Evolutionary conservation across 1,139 yeast species (phyloP), one percentile per base, ranked within the genome.

Genomic region (Yamadazyma oceani): DNA sequence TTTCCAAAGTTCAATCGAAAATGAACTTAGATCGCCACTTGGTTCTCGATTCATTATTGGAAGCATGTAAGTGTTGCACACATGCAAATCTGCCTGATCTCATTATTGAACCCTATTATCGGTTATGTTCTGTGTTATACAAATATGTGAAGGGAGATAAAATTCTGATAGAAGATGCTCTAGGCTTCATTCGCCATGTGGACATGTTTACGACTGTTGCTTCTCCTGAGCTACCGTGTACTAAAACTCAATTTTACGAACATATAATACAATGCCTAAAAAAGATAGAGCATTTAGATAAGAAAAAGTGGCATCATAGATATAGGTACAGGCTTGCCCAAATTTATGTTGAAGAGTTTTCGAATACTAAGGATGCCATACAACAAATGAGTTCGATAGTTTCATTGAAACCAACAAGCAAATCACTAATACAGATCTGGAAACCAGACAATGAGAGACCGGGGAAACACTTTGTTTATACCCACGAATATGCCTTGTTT

Each of bases 371-470:
- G 1, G 69, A 63, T 1, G 95, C 97, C 0, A 66, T 73, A 36
- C 75, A 75, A 11, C 87, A 83, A 45, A 77, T 92, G 78, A 64
- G 76, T 2, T 56, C 69, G 2, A 66, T 87, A 21, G 75, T 90
- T 37, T 74, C 85, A 3, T 58, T 87, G 36, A 86, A 82, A 48
- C 71, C 88, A 7, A 75, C 79, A 3, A 78, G 81, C 38, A 87
- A 90, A 51, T 77, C 83, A 6, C 71, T 94, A 31, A 79, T 90
- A 0, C 85, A 78, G 53, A 86, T 92, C 39, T 92, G 98, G 98
- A 88, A 88, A 51, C 95, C 97, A 0, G 96, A 89, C 35, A 62
- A 71, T 48, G 98, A 94, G 59, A 64, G 95, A 13, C 94, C 97
- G 0, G 99, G 99, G 0, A 87, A 86, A 50, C 97, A 92, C 58